phyloP scores from a whole-genome alignment of 768 basidiomycete genomes.

The Scleroderma citrinum region DNA sequence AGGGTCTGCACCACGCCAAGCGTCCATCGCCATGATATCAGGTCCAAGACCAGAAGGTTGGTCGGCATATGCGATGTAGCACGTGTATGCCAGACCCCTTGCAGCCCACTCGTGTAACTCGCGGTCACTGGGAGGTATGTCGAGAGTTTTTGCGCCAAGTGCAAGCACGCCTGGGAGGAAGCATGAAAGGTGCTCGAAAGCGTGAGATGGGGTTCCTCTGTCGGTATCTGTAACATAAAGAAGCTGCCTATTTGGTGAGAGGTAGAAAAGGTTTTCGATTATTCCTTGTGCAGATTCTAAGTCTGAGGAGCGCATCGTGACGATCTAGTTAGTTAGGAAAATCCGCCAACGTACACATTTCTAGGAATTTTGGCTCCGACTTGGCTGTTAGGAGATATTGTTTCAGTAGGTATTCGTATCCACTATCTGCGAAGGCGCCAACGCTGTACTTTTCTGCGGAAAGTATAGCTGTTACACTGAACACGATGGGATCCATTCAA shows the following conservation, averaged over 20 bases:
- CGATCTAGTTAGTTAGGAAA: not conserved
- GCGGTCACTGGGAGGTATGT: slow-evolving; percentile 27
- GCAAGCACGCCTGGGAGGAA: slow-evolving; percentile 64
- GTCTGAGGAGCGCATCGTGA: slow-evolving; percentile 27
- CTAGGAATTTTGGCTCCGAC: slow-evolving; percentile 38
- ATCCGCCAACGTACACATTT: slow-evolving; percentile 42
- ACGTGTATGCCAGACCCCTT: slow-evolving; percentile 54
- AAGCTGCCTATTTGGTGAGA: slow-evolving; percentile 50
- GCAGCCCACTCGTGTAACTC: slow-evolving; percentile 54
- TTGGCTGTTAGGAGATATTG: slow-evolving; percentile 49
- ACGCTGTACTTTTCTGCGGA: slow-evolving; percentile 41
- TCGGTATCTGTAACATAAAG: slow-evolving; percentile 58
- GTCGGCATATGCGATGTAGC: slow-evolving; percentile 41
- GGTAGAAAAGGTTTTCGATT: slow-evolving; percentile 50
- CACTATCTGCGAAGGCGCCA: slow-evolving; percentile 57
- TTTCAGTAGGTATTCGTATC: slow-evolving; percentile 64
- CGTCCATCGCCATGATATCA: slow-evolving; percentile 15
- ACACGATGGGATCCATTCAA: not conserved
- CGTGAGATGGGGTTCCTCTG: slow-evolving; percentile 30
- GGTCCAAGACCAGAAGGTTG: slow-evolving; percentile 28
- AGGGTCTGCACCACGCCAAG: slow-evolving; percentile 7
- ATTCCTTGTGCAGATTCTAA: slow-evolving; percentile 47
- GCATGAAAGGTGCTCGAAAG: slow-evolving; percentile 63
- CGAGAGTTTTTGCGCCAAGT: slow-evolving; percentile 50
- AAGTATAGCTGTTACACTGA: not conserved